Conservation (phyloP, 2,329 filamentous ascomycete species). For the Aureobasidium sp. region DNA sequence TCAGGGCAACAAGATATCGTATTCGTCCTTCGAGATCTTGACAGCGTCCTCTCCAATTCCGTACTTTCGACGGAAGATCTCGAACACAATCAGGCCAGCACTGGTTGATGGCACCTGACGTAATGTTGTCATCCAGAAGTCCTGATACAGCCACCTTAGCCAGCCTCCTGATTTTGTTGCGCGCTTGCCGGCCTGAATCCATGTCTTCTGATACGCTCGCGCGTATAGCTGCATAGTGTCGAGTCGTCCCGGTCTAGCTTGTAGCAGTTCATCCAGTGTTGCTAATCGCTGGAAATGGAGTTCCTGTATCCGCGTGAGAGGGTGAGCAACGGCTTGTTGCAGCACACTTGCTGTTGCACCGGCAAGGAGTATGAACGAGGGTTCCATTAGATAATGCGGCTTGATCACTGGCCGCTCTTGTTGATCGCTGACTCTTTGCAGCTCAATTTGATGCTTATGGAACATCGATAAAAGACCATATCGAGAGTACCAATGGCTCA, state of each 20-base stretch:
- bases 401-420: slow-evolving; percentile 48
- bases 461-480: slow-evolving; percentile 28
- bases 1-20: slow-evolving; percentile 59
- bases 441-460: slow-evolving; percentile 27
- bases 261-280: slow-evolving; percentile 55
- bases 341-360: slow-evolving; percentile 61
- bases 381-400: slow-evolving; percentile 70
- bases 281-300: slow-evolving; percentile 68
- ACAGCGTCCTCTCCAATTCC: slow-evolving; percentile 56
- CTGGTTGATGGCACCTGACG: slow-evolving; percentile 70
- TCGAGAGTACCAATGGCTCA: slow-evolving; percentile 60
- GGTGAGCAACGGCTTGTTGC: slow-evolving; percentile 65
- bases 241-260: slow-evolving; percentile 11
- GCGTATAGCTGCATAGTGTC: slow-evolving; percentile 60
- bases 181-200: slow-evolving; percentile 51
- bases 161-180: slow-evolving; percentile 54
- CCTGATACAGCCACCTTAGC: slow-evolving; percentile 59
- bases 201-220: slow-evolving; percentile 63
- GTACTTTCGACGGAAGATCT: slow-evolving; percentile 67
- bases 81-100: slow-evolving; percentile 71
- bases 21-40: slow-evolving; percentile 60
- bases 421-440: slow-evolving; percentile 19
- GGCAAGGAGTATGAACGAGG: slow-evolving; percentile 61
- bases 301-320: slow-evolving; percentile 62
- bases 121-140: slow-evolving; percentile 66